Conservation (phyloP, 495 filamentous ascomycete species). For the Podospora anserina region DNA sequence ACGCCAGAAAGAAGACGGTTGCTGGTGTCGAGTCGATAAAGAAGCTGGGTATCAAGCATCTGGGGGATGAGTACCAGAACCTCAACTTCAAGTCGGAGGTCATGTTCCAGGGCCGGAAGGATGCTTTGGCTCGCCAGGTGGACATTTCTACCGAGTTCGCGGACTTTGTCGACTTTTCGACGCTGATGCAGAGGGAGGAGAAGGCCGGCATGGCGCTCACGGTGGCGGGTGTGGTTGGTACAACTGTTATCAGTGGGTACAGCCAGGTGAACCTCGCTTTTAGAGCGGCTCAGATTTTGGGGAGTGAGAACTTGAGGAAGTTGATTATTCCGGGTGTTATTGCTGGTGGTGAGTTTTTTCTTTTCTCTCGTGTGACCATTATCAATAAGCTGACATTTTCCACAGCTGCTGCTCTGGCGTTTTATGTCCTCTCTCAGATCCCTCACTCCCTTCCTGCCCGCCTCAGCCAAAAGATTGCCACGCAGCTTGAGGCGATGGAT, state of each 20-base stretch:
- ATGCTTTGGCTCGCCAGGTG: slow-evolving; percentile 76
- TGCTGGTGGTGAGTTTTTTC: slow-evolving; percentile 63
- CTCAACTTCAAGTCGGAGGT: slow-evolving; percentile 82
- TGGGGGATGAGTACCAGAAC: slow-evolving; percentile 79
- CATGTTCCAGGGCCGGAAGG: slow-evolving; percentile 84
- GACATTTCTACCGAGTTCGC: slow-evolving; percentile 81
- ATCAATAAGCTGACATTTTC: slow-evolving; percentile 13
- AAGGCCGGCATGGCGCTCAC: slow-evolving; percentile 94
- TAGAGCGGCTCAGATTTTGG: slow-evolving; percentile 72
- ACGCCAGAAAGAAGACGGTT: slow-evolving; percentile 74
- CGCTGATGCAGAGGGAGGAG: slow-evolving; percentile 84
- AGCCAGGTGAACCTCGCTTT: slow-evolving; percentile 87
- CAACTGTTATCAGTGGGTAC: slow-evolving; percentile 74
- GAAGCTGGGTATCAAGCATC: slow-evolving; percentile 79
- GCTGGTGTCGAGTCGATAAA: slow-evolving; percentile 84
- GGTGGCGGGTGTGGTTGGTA: slow-evolving; percentile 79
- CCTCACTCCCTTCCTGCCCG: slow-evolving; percentile 84
- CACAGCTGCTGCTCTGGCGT: slow-evolving; percentile 65
- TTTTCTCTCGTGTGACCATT: background rate
- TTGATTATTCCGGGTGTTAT: slow-evolving; percentile 78
- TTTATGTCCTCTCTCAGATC: slow-evolving; percentile 80
- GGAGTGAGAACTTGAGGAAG: slow-evolving; percentile 76
- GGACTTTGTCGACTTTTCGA: slow-evolving; percentile 88
- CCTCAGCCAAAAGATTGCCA: slow-evolving; percentile 77
- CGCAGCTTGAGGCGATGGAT: slow-evolving; percentile 74